These are phyloP conservation scores for Dothistroma pini DNA, from an alignment of 2,329 filamentous ascomycete species.

Conservation along the genomic window DNA sequence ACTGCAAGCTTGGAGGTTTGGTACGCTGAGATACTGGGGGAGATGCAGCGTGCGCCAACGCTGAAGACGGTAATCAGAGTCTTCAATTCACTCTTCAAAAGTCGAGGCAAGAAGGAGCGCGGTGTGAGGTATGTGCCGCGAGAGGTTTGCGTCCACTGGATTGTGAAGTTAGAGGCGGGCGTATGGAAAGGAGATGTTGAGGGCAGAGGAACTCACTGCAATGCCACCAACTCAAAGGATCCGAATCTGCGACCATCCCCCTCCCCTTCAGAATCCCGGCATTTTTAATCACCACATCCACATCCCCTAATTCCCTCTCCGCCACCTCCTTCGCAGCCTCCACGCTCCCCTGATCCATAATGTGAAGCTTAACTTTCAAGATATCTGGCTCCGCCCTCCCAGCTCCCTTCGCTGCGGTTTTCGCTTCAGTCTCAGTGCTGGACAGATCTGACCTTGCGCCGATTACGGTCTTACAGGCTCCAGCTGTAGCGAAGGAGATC, in stretches of 20 bases:
- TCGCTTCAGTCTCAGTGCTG: conserved; percentile 36
- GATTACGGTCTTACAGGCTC: conserved; percentile 51
- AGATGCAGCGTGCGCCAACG: conserved; percentile 37
- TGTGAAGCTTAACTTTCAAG: conserved; percentile 42
- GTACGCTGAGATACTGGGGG: conserved; percentile 43
- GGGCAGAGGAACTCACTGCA: conserved; percentile 10
- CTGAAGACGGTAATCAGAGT: conserved; percentile 44
- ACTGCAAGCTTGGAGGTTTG: conserved; percentile 47
- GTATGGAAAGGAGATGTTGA: too few relatives aligned
- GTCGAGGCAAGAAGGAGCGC: conserved; percentile 44
- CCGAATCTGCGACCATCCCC: conserved; percentile 19
- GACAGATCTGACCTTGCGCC: conserved; percentile 49
- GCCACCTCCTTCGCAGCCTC: conserved; percentile 34
- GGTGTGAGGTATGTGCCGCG: conserved; percentile 38
- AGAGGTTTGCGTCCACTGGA: conserved; percentile 46
- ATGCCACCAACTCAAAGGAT: conserved; percentile 44
- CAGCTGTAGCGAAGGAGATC: conserved; percentile 54
- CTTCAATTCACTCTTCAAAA: conserved; percentile 36
- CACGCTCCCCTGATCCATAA: conserved; percentile 39
- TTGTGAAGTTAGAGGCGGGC: conserved; percentile 9
- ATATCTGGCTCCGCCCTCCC: conserved; percentile 39
- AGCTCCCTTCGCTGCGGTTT: conserved; percentile 36
- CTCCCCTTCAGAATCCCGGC: conserved; percentile 36
- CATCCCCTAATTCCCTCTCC: conserved; percentile 26
- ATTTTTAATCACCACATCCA: conserved; percentile 51